These are phyloP conservation scores for Myxozyma melibiosi DNA, from an alignment of 805 yeast species.

Conservation along the genomic window DNA sequence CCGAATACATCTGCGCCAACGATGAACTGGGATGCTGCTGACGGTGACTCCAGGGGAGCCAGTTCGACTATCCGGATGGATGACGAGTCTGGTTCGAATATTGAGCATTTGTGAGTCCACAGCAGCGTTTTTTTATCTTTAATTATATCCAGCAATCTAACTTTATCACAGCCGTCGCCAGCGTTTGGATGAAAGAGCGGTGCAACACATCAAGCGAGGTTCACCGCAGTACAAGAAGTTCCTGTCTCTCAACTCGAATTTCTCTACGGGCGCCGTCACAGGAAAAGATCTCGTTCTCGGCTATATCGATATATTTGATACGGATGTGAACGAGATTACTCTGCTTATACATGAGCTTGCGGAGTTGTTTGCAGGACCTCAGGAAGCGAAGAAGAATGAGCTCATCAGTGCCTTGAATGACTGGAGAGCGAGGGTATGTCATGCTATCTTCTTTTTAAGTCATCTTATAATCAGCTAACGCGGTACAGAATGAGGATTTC, in stretches of 20 bases:
- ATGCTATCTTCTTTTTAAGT: not conserved
- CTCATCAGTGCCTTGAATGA: constrained; percentile 19
- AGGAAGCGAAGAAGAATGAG: constrained; percentile 1
- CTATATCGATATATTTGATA: constrained; percentile 24
- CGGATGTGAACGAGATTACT: constrained; percentile 22
- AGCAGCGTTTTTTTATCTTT: not conserved
- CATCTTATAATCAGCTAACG: not conserved
- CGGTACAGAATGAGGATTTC: constrained; percentile 16
- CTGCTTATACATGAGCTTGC: constrained; percentile 29
- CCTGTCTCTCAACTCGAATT: constrained; percentile 14
- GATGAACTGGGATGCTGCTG: constrained; percentile 3
- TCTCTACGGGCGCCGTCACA: constrained; percentile 5
- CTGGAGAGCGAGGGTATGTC: constrained; percentile 16
- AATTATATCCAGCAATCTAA: not conserved
- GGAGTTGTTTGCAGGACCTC: constrained; percentile 14
- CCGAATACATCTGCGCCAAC: not conserved
- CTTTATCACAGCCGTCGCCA: constrained; percentile 15
- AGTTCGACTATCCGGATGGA: not conserved
- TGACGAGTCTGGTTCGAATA: constrained; percentile 1
- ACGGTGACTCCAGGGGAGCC: too few relatives aligned
- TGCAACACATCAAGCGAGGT: constrained; percentile 14
- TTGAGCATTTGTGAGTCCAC: constrained; percentile 7
- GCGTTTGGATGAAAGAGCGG: constrained; percentile 30
- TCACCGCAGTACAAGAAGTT: constrained; percentile 16
- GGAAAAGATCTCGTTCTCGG: constrained; percentile 23